These are phyloP conservation scores for Ganoderma meredithae DNA, from an alignment of 1,284 basidiomycete genomes.

Conservation along the genomic window DNA sequence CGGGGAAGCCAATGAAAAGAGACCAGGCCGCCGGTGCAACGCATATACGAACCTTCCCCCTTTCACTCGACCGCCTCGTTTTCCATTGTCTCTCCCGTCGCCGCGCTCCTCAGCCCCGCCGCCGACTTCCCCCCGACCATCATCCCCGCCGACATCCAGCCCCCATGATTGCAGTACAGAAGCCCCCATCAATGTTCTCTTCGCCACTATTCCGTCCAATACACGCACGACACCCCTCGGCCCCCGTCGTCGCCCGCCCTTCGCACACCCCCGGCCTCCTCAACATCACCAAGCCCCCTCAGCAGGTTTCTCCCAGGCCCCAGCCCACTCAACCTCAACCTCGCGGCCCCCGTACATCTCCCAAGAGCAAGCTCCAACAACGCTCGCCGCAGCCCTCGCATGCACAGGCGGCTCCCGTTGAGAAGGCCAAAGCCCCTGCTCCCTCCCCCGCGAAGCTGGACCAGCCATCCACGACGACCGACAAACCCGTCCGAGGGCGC, in stretches of 20 bases:
- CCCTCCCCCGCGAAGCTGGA: slow-evolving; percentile 29
- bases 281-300: slow-evolving; percentile 66
- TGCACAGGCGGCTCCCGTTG: slow-evolving; percentile 41
- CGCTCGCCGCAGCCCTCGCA: slow-evolving; percentile 37
- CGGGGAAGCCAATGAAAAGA: slow-evolving; percentile 34
- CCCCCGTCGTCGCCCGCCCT: slow-evolving; percentile 72
- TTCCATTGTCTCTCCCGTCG: slow-evolving; percentile 37
- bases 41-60: slow-evolving; percentile 36
- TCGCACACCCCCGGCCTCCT: slow-evolving; percentile 76
- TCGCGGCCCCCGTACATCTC: slow-evolving; percentile 42
- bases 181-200: slow-evolving; percentile 52
- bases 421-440: slow-evolving; percentile 40
- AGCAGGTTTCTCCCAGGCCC: slow-evolving; percentile 43
- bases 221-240: slow-evolving; percentile 65
- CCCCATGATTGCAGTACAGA: slow-evolving; percentile 72
- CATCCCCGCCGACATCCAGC: slow-evolving; percentile 34
- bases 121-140: slow-evolving; percentile 39
- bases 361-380: slow-evolving; percentile 44
- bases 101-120: slow-evolving; percentile 36
- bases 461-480: slow-evolving; percentile 33
- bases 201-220: slow-evolving; percentile 44
- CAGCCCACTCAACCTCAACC: slow-evolving; percentile 48
- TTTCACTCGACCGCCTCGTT: slow-evolving; percentile 40
- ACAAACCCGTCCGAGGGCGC: slow-evolving; percentile 44
- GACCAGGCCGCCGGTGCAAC: slow-evolving; percentile 24